A percentile compares a stretch with the other conserved stretches of the same genome.
These are phyloP conservation scores for Hortiboletus flavorubellus DNA, from an alignment of 768 basidiomycete genomes.

Conservation along the genomic window DNA sequence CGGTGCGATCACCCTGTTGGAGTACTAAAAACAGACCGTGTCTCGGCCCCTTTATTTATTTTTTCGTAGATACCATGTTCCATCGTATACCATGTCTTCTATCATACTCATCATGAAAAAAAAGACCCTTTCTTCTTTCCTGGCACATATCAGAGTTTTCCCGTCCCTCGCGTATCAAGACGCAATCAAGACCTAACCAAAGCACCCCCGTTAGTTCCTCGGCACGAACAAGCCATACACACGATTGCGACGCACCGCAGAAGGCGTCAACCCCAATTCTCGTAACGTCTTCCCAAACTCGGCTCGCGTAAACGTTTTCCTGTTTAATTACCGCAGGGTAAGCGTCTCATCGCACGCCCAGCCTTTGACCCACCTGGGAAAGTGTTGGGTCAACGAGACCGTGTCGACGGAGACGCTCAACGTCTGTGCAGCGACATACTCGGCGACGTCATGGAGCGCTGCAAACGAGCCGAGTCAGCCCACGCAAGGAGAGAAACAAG, in stretches of 20 bases:
- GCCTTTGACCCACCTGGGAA: conserved; percentile 63
- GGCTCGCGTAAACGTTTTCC: conserved; percentile 64
- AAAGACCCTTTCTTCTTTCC: too few species aligned
- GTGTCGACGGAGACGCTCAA: conserved; percentile 71
- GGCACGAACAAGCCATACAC: background rate
- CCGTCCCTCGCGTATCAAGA: conserved; percentile 15
- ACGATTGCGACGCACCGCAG: conserved; percentile 46
- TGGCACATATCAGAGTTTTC: too few species aligned
- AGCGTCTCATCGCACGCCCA: too few species aligned
- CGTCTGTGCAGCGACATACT: conserved; percentile 77
- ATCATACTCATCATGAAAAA: background rate
- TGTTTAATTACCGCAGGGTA: background rate
- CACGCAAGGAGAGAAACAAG: too few species aligned
- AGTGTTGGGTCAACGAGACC: conserved; percentile 73
- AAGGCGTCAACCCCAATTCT: conserved; percentile 87
- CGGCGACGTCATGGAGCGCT: conserved; percentile 86
- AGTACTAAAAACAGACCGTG: conserved; percentile 33
- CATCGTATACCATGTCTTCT: background rate
- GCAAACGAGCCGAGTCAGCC: background rate
- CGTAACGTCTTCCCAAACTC: conserved; percentile 81
- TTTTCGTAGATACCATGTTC: background rate
- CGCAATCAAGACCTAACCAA: conserved; percentile 52
- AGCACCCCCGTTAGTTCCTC: background rate
- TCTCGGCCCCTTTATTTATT: too few species aligned
- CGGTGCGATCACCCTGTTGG: conserved; percentile 49